Evolutionary conservation across 164 flowering plant species (phyloP), one percentile per base, ranked within the genome.

Genomic region (Annona squamosa): DNA sequence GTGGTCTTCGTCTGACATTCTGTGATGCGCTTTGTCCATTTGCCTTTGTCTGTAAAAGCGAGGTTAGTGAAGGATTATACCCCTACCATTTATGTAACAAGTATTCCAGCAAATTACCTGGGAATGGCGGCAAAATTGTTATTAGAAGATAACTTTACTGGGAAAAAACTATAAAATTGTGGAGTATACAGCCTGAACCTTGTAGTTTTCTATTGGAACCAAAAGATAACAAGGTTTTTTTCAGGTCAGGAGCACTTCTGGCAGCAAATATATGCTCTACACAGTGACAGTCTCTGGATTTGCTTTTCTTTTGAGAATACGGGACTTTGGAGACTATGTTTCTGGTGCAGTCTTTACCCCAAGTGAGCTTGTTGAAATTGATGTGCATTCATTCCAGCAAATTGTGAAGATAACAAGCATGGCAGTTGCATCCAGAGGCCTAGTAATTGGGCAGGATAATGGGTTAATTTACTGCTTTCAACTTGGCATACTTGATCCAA

Each of bases 1-100:
- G 63, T 43, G 98, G 96, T 18, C 71, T 91, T 45, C 92, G 91
- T 41, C 81, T 93, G 59, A 46, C 73, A 41, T 93, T 91, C 79
- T 85, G 86, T 3, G 77, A 85, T 65, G 79, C 86, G 17, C 89
- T 93, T 16, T 86, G 74, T 48, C 91, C 97, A 10, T 89, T 86
- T 78, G 91, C 88, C 71, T 83, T 82, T 73, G 71, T 91, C 17
- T 87, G 83, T 82, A 73, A 78, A 72, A 66, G 83, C 66, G 85
- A 89, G 93, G 97, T 92, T 61, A 46, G 63, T 17, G 26, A 67
- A 46, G 18, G 44, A 18, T 1, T 63, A 63, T n/a, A n/a, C 2
- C 65, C 17, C 17, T 4, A 63, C 65, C 18, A 5, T 63, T n/a
- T n/a, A 63, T 4, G 37, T 19, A n/a, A 3, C 37, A 5, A 26